Percentiles rank a stretch among this genome's conserved stretches.
Evolutionary conservation across 805 yeast genomes (phyloP).

Genomic region (Wilhelminamyces savonicus): DNA sequence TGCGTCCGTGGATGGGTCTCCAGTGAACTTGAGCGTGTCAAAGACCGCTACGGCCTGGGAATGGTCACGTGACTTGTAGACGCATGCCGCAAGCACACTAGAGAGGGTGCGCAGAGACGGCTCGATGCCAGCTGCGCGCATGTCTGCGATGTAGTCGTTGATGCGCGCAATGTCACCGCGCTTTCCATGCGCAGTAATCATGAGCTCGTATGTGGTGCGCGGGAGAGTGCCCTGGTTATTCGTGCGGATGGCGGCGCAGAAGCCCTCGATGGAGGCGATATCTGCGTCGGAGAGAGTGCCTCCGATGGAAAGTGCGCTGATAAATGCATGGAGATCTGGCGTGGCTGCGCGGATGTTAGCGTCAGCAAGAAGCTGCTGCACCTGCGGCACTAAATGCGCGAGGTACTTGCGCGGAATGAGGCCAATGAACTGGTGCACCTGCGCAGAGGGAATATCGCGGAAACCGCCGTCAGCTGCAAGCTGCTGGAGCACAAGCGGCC

Average conservation of each 20-base stretch:
- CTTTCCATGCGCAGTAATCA: constrained; percentile 43
- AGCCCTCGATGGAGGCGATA: constrained; percentile 23
- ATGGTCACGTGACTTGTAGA: constrained; percentile 42
- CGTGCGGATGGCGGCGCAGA: constrained; percentile 18
- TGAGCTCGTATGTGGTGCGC: constrained; percentile 35
- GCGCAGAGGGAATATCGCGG: constrained; percentile 20
- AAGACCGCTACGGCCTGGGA: constrained; percentile 67
- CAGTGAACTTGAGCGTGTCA: constrained; percentile 78
- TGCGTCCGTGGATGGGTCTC: constrained; percentile 59
- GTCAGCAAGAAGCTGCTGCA: constrained; percentile 31
- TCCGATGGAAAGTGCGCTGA: constrained; percentile 27
- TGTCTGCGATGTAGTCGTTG: constrained; percentile 28
- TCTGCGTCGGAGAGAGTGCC: constrained; percentile 12
- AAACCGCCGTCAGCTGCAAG: constrained; percentile 32
- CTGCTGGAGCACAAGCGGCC: constrained; percentile 41
- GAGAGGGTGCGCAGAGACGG: constrained; percentile 46
- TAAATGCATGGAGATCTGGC: constrained; percentile 29
- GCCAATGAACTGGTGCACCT: constrained; percentile 29
- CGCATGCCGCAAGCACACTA: constrained; percentile 56
- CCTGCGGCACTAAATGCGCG: constrained; percentile 21
- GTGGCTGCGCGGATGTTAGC: constrained; percentile 25
- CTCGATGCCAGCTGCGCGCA: constrained; percentile 29
- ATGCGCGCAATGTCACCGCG: constrained; percentile 29
- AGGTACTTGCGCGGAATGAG: constrained; percentile 37
- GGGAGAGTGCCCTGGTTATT: constrained; percentile 22